Evolutionary conservation across 1,284 basidiomycete genomes (phyloP).

Genomic region (Austroboletus niveus): DNA sequence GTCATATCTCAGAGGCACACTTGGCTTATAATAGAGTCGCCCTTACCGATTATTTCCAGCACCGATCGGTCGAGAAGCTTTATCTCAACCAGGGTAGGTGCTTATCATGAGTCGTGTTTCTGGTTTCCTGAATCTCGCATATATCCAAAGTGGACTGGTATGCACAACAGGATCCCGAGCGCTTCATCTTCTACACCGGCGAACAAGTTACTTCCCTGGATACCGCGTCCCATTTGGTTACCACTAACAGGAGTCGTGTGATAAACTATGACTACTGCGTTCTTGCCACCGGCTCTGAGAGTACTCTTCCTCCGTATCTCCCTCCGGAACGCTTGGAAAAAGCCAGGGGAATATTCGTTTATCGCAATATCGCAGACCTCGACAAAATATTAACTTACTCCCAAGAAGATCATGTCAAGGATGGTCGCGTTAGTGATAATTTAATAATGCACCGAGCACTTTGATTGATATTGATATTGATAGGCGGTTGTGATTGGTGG

Average conservation of each 20-base stretch:
- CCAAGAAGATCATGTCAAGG: conserved; percentile 41
- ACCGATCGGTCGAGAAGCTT: conserved; percentile 61
- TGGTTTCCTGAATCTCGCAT: not conserved
- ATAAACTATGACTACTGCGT: conserved; percentile 63
- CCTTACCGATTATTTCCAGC: conserved; percentile 64
- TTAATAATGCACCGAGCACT: not conserved
- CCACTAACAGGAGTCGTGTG: conserved; percentile 45
- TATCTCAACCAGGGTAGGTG: conserved; percentile 56
- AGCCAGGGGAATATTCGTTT: conserved; percentile 64
- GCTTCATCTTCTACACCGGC: conserved; percentile 51
- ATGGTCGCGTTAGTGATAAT: conserved; percentile 21
- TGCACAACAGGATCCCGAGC: conserved; percentile 50
- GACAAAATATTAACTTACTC: conserved; percentile 61
- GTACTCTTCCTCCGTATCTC: conserved; percentile 64
- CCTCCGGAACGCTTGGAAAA: conserved; percentile 39
- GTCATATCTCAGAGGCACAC: conserved; percentile 17
- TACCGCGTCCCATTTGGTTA: conserved; percentile 43
- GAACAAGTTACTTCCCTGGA: conserved; percentile 55
- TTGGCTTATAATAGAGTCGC: conserved; percentile 53
- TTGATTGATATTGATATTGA: not conserved
- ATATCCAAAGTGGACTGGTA: conserved; percentile 52
- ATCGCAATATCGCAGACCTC: conserved; percentile 69
- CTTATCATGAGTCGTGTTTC: conserved; percentile 3
- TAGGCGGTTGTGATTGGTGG: conserved; percentile 9
- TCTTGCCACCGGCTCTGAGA: conserved; percentile 72